Percentiles rank a stretch among this genome's conserved stretches.
phyloP scores from a whole-genome alignment of 2,329 filamentous ascomycete species.

The Arthrobotrys entomopaga region DNA sequence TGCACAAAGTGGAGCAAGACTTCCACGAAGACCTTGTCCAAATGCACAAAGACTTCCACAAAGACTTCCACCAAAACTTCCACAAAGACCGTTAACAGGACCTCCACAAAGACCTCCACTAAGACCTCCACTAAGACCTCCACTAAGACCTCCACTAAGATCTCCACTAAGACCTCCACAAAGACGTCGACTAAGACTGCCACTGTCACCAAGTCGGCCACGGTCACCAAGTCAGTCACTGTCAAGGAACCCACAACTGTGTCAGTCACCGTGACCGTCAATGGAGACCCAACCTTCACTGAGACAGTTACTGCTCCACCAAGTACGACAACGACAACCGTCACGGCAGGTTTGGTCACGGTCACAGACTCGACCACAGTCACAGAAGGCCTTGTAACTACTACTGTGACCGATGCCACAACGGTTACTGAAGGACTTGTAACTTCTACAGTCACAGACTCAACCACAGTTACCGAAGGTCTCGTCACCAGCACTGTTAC shows the following conservation, averaged over 20 bases:
- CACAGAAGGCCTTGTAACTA: neutral
- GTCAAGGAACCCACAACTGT: neutral
- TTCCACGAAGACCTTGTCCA: slow-evolving; percentile 20
- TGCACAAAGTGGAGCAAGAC: slow-evolving; percentile 22
- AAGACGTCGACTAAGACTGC: neutral
- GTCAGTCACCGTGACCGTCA: neutral
- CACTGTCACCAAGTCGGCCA: slow-evolving; percentile 7
- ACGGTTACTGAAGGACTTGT: slow-evolving; percentile 3
- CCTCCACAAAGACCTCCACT: slow-evolving; percentile 9
- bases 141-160: neutral
- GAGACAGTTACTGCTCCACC: slow-evolving; percentile 13
- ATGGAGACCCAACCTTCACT: slow-evolving; percentile 3
- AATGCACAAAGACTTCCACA: neutral
- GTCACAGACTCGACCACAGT: neutral
- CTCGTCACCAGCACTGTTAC: neutral
- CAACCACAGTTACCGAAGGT: neutral
- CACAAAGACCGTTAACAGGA: slow-evolving; percentile 2
- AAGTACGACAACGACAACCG: neutral
- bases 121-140: slow-evolving; percentile 3
- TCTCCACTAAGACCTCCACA: neutral
- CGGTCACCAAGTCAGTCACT: slow-evolving; percentile 7
- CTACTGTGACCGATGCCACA: neutral
- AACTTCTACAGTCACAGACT: neutral
- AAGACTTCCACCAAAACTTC: neutral
- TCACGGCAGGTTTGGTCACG: neutral